Evolutionary conservation across 495 filamentous ascomycete species (phyloP).

Genomic region (Aspergillus kassunensis): DNA sequence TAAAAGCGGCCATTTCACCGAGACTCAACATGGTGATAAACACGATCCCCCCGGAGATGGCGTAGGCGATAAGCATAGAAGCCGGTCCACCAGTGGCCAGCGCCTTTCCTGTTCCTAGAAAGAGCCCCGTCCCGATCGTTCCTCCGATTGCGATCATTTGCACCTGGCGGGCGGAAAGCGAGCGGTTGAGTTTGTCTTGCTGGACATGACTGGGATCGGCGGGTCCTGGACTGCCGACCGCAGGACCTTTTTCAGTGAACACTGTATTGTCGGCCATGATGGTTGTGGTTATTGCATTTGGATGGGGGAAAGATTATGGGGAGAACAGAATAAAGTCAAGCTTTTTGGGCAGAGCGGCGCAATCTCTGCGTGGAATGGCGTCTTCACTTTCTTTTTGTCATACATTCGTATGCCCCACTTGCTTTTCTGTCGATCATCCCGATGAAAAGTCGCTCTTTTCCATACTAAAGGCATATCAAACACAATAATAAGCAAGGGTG

Average conservation of each 20-base stretch:
- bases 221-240: neutral
- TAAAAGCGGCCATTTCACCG: constrained; percentile 49
- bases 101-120: constrained; percentile 57
- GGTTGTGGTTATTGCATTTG: no score
- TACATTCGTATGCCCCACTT: no score
- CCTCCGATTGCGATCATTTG: constrained; percentile 63
- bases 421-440: no score
- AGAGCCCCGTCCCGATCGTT: constrained; percentile 63
- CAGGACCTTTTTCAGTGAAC: neutral
- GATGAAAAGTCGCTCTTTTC: no score
- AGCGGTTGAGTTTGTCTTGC: constrained; percentile 17
- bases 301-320: neutral
- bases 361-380: neutral
- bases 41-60: constrained; percentile 45
- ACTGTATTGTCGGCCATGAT: no score
- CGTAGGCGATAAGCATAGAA: constrained; percentile 58
- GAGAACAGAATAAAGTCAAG: neutral
- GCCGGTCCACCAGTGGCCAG: constrained; percentile 57
- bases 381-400: neutral
- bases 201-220: neutral
- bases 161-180: constrained; percentile 46
- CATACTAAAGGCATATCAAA: no score
- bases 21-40: constrained; percentile 48
- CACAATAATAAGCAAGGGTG: no score
- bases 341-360: neutral